Evolutionary conservation across 169 alveolate genomes (phyloP).

Genomic region (Babesia sp.): DNA sequence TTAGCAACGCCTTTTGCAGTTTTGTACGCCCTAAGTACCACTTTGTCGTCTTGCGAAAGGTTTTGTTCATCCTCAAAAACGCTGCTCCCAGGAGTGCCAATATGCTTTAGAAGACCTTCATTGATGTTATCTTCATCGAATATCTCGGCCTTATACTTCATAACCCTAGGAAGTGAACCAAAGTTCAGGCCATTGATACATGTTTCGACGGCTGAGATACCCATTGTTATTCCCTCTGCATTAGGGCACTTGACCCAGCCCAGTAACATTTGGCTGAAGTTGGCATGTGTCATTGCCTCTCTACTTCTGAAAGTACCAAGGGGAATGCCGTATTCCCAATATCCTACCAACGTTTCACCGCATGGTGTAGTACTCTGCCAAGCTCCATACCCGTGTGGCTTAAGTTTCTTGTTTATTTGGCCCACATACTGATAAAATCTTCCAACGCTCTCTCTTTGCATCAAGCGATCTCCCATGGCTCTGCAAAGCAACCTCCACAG

Average conservation of each 20-base stretch:
- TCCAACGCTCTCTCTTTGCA: not conserved
- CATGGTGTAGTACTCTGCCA: slow-evolving; percentile 80
- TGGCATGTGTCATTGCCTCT: slow-evolving; percentile 83
- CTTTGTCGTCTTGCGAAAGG: not conserved
- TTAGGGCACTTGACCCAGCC: slow-evolving; percentile 76
- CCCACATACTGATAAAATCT: slow-evolving; percentile 79
- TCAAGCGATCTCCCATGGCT: not conserved
- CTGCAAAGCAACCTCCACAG: slow-evolving; percentile 5
- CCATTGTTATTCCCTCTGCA: slow-evolving; percentile 68
- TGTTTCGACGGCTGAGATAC: slow-evolving; percentile 85
- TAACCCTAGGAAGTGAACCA: slow-evolving; percentile 81
- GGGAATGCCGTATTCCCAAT: slow-evolving; percentile 86
- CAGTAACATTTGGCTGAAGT: slow-evolving; percentile 78
- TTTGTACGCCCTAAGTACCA: slow-evolving; percentile 32
- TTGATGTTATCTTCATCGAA: slow-evolving; percentile 28
- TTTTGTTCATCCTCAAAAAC: not conserved
- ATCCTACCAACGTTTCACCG: slow-evolving; percentile 86
- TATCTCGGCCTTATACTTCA: slow-evolving; percentile 67
- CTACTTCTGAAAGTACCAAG: slow-evolving; percentile 85
- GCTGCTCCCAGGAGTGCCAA: slow-evolving; percentile 15
- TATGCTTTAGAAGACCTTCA: slow-evolving; percentile 28
- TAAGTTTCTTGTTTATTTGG: slow-evolving; percentile 76
- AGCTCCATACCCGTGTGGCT: slow-evolving; percentile 89
- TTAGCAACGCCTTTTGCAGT: slow-evolving; percentile 34
- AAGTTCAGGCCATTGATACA: slow-evolving; percentile 83